Base-by-base conservation (phyloP, 2,329 filamentous ascomycete genomes). In the Venturia carpophila region DNA sequence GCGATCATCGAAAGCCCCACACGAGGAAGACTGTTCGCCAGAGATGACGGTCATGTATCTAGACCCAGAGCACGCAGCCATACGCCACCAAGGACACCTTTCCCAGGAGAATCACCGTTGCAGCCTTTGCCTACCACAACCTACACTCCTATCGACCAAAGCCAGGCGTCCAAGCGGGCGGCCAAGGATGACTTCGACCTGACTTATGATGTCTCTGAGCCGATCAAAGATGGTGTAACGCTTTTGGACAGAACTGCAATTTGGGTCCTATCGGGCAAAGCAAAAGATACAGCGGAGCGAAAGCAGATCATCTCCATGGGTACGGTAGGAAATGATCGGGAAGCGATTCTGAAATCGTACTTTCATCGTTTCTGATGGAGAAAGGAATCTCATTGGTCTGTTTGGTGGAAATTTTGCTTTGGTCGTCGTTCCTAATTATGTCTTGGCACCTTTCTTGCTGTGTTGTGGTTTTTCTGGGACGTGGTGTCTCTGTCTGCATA, bases 71-170 rank as follows among this genome's bases (percentile, higher is more conserved):
- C 60, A 17, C 60, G 39, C 42, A 61, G 60, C n/a, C 60, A 43
- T 61, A 43, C 60, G 5, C 60, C 39, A 43, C 37, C 58, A 30
- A 43, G 19, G n/a, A 61, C 58, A 17, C 58, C 42, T 24, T 61
- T 45, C 58, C 58, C 58, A 27, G 37, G 37, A 61, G 58, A 61
- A 56, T 56, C 52, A 19, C 27, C 27, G 19, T 21, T 56, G 6
- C 52, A 37, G 13, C 27, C 52, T 37, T 13, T 56, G 6, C 52
- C 52, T 1, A 56, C 13, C 4, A 56, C 30, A n/a, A 56, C 37
- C 52, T 56, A 56, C 52, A 56, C 52, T 56, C 52, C 52, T 30
- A 56, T 56, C 13, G 52, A 56, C 13, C 52, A 56, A 37, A n/a
- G 7, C 30, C 6, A 56, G 4, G 3, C 52, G 3, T 37, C 52